These are phyloP conservation scores for Daldinia childiae DNA, from an alignment of 495 filamentous ascomycete species.

Conservation along the genomic window DNA sequence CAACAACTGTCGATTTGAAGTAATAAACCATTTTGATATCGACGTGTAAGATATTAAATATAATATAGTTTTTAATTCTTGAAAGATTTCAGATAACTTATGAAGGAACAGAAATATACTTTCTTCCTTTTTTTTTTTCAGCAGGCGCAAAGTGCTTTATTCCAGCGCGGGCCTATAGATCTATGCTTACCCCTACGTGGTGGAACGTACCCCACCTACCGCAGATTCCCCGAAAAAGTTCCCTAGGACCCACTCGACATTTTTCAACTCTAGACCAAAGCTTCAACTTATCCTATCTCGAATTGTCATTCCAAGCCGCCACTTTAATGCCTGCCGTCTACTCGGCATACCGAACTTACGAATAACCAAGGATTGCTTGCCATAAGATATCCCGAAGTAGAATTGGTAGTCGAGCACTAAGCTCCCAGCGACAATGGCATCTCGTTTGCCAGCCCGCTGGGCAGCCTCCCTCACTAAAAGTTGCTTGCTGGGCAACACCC, in stretches of 20 bases:
- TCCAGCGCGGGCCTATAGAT: constrained; percentile 5
- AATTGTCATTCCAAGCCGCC: constrained; percentile 5
- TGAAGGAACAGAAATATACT: neutral
- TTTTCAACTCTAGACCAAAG: constrained; percentile 40
- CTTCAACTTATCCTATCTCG: constrained; percentile 25
- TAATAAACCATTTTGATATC: constrained; percentile 86
- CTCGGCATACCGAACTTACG: neutral
- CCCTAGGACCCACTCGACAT: constrained; percentile 35
- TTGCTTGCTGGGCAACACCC: constrained; percentile 41
- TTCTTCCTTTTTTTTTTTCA: neutral
- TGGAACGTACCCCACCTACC: constrained; percentile 24
- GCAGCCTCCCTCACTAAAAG: constrained; percentile 40
- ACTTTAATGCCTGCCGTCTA: neutral
- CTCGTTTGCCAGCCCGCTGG: constrained; percentile 62
- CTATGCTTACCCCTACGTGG: neutral
- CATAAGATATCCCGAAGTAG: neutral
- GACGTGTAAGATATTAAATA: neutral
- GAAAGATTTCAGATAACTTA: constrained; percentile 2
- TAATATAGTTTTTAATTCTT: constrained; percentile 9
- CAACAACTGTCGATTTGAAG: constrained; percentile 81
- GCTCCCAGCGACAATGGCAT: constrained; percentile 60
- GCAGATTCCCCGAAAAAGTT: constrained; percentile 30
- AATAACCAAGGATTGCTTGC: neutral
- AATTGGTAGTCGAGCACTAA: constrained; percentile 14
- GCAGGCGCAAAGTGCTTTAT: neutral